A percentile compares a stretch with the other conserved stretches of the same genome.
phyloP scores from a whole-genome alignment of 768 basidiomycete species.

The Calvatia gigantea region DNA sequence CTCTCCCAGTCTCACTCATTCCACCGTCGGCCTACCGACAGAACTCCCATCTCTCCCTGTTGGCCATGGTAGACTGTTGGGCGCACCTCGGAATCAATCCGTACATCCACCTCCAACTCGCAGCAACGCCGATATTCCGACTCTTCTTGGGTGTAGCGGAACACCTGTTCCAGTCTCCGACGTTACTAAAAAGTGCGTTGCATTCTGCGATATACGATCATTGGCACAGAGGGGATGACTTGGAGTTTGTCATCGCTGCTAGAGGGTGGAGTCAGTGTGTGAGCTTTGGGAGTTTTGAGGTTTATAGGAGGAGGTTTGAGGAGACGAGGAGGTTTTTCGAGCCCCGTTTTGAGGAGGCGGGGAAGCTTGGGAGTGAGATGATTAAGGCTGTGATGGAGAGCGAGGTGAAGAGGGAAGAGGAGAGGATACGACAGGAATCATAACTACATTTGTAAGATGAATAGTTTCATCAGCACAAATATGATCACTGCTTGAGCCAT shows the following conservation, averaged over 20 bases:
- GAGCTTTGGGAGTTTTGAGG: conserved; percentile 85
- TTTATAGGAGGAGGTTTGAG: conserved; percentile 79
- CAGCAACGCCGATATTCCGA: conserved; percentile 94
- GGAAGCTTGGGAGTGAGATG: conserved; percentile 81
- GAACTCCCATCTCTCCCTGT: conserved; percentile 90
- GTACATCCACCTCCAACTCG: conserved; percentile 86
- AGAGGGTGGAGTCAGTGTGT: conserved; percentile 97
- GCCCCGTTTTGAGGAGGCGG: conserved; percentile 82
- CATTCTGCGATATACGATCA: conserved; percentile 72
- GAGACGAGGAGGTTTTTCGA: conserved; percentile 83
- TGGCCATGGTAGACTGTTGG: conserved; percentile 99
- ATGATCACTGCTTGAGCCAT: too few species aligned
- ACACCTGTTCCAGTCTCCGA: conserved; percentile 77
- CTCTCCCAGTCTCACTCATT: conserved; percentile 24
- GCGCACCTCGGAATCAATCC: conserved; percentile 83
- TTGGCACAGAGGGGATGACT: conserved; percentile 82
- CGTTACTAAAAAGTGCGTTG: conserved; percentile 65
- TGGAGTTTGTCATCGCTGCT: conserved; percentile 92
- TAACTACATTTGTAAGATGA: too few species aligned
- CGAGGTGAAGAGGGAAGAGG: conserved; percentile 36
- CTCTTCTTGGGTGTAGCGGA: conserved; percentile 98
- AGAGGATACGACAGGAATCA: conserved; percentile 8
- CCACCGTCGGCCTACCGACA: conserved; percentile 44
- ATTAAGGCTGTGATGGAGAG: conserved; percentile 81
- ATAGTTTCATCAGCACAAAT: too few species aligned